These are phyloP conservation scores for Cercospora zeae-maydis DNA, from an alignment of 2,329 filamentous ascomycete genomes.

Conservation along the genomic window DNA sequence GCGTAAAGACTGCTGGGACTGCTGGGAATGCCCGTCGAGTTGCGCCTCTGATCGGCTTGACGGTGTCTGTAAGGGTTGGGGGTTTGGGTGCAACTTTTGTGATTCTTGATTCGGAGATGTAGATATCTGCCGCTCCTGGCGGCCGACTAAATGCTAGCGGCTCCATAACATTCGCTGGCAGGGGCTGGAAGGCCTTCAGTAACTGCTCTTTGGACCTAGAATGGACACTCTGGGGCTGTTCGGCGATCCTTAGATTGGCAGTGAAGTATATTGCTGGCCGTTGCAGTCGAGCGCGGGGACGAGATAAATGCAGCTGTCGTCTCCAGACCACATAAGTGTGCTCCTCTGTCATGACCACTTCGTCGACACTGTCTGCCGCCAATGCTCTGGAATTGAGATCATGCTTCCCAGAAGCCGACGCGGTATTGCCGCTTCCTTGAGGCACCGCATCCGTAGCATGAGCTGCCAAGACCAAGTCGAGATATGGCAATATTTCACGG, in stretches of 20 bases:
- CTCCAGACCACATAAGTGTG: constrained; percentile 32
- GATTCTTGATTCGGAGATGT: constrained; percentile 69
- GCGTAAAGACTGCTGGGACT: constrained; percentile 66
- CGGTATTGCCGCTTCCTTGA: constrained; percentile 28
- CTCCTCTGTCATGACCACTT: constrained; percentile 23
- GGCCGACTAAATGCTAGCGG: constrained; percentile 63
- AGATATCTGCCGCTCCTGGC: constrained; percentile 50
- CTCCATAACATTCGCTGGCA: constrained; percentile 73
- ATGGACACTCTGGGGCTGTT: constrained; percentile 41
- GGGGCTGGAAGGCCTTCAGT: constrained; percentile 64
- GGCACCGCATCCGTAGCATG: constrained; percentile 36
- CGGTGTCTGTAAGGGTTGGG: constrained; percentile 56
- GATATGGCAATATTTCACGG: constrained; percentile 23
- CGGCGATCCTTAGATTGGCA: constrained; percentile 24
- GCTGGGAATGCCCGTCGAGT: constrained; percentile 62
- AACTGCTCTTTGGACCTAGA: constrained; percentile 61
- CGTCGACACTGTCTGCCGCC: constrained; percentile 12
- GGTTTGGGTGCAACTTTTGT: constrained; percentile 69
- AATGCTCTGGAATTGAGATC: constrained; percentile 27
- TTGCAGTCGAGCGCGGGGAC: constrained; percentile 59
- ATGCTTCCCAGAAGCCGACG: constrained; percentile 33
- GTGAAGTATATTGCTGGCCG: constrained; percentile 64
- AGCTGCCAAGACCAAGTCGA: constrained; percentile 32
- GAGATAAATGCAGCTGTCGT: constrained; percentile 27
- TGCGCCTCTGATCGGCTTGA: constrained; percentile 62